A percentile compares a stretch with the other conserved stretches of the same genome.
phyloP scores from a whole-genome alignment of 495 filamentous ascomycete species.

The Friedmanniomyces simplex region DNA sequence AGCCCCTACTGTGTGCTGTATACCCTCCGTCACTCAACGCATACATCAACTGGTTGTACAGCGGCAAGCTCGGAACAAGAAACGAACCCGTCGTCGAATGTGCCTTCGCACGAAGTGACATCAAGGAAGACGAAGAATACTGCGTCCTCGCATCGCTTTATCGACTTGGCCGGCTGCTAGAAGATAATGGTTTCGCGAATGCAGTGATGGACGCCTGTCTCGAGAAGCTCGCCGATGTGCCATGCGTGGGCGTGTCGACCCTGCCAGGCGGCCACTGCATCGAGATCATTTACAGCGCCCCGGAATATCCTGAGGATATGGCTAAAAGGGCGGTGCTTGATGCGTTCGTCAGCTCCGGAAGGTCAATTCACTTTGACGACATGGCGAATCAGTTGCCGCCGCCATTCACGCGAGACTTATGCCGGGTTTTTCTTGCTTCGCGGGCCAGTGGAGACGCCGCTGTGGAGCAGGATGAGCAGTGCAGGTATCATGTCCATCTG shows the following conservation, averaged over 20 bases:
- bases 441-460: too few species aligned
- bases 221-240: neutral
- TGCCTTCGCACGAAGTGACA: neutral
- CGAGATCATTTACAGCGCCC: neutral
- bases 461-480: neutral
- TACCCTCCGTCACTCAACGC: too few species aligned
- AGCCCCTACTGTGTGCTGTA: too few species aligned
- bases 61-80: neutral
- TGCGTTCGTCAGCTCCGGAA: neutral
- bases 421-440: neutral
- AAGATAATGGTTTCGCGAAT: neutral
- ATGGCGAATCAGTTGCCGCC: neutral
- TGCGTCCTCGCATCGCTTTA: neutral
- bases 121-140: neutral
- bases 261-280: neutral
- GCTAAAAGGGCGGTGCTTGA: neutral
- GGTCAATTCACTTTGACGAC: neutral
- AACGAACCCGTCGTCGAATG: neutral
- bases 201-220: neutral
- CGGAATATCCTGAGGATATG: neutral
- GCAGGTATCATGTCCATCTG: neutral
- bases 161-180: neutral
- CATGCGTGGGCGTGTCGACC: neutral
- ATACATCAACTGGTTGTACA: neutral
- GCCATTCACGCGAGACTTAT: neutral